These are phyloP conservation scores for Aspergillus sp. DNA, from an alignment of 2,329 filamentous ascomycete species.

Conservation along the genomic window DNA sequence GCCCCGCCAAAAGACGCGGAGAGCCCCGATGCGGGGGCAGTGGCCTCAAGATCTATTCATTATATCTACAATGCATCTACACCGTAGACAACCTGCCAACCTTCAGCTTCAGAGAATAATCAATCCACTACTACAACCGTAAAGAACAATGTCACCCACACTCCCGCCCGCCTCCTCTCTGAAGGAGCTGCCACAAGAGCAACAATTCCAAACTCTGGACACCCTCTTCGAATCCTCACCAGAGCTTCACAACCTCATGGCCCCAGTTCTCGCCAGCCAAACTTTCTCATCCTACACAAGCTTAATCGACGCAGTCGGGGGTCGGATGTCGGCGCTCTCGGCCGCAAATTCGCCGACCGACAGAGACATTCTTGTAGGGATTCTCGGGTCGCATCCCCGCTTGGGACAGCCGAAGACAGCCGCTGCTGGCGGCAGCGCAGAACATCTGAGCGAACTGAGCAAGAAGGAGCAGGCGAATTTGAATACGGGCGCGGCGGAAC, in stretches of 20 bases:
- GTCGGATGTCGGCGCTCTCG: constrained; percentile 62
- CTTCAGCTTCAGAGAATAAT: neutral
- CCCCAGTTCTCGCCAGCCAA: constrained; percentile 63
- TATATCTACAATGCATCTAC: neutral
- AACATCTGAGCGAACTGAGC: constrained; percentile 70
- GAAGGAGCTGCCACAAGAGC: constrained; percentile 53
- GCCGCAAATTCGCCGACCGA: constrained; percentile 52
- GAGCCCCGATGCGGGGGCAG: constrained; percentile 25
- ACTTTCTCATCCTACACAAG: constrained; percentile 67
- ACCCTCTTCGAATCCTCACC: constrained; percentile 81
- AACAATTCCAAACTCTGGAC: constrained; percentile 63
- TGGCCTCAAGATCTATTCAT: neutral
- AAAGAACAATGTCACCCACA: constrained; percentile 21
- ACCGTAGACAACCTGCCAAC: neutral
- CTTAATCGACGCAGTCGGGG: constrained; percentile 67
- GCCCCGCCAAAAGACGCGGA: constrained; percentile 19
- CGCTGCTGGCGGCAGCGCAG: constrained; percentile 45
- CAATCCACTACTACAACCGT: neutral
- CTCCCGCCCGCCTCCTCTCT: constrained; percentile 63
- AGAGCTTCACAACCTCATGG: constrained; percentile 69
- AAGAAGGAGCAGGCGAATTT: constrained; percentile 79
- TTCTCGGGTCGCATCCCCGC: constrained; percentile 79
- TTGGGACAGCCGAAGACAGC: constrained; percentile 61
- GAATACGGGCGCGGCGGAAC: constrained; percentile 53
- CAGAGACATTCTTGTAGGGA: constrained; percentile 62